Conservation (phyloP, 2,329 filamentous ascomycete species). For the Penicillium corylophilum region DNA sequence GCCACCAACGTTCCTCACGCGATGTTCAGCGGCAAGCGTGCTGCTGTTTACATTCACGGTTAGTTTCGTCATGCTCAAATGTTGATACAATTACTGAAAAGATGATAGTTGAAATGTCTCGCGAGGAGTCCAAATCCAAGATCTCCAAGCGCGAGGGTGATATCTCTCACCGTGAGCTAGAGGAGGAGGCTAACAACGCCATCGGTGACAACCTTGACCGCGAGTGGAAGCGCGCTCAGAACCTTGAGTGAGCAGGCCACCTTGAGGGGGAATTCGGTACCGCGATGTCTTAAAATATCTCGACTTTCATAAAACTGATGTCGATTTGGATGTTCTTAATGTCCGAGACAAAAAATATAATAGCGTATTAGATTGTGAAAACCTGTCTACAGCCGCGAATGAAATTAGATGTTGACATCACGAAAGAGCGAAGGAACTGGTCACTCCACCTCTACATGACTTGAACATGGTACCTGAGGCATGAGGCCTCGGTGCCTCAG, state of each 20-base stretch:
- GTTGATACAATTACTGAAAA: neutral
- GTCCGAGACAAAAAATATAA: too few relatives aligned
- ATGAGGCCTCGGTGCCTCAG: too few relatives aligned
- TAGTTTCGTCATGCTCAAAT: neutral
- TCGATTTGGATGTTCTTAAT: too few relatives aligned
- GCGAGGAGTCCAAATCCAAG: slow-evolving; percentile 26
- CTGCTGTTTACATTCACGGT: slow-evolving; percentile 56
- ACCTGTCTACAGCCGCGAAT: too few relatives aligned
- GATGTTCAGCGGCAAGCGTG: slow-evolving; percentile 58
- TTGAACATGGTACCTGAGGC: too few relatives aligned
- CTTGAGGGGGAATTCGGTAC: neutral
- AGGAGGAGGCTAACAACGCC: slow-evolving; percentile 23
- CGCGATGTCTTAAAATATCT: too few relatives aligned
- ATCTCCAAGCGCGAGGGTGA: slow-evolving; percentile 24
- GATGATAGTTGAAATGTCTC: slow-evolving; percentile 27
- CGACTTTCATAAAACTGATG: too few relatives aligned
- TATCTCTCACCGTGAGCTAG: slow-evolving; percentile 18
- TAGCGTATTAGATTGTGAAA: too few relatives aligned
- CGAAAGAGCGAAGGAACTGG: too few relatives aligned
- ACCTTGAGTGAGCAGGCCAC: neutral
- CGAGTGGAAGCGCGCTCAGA: slow-evolving; percentile 1
- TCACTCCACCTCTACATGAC: too few relatives aligned
- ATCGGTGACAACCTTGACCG: slow-evolving; percentile 31
- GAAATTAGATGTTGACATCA: too few relatives aligned
- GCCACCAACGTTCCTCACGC: slow-evolving; percentile 62